Conservation (phyloP, 2,329 filamentous ascomycete species). For the Kalmusia sp. region DNA sequence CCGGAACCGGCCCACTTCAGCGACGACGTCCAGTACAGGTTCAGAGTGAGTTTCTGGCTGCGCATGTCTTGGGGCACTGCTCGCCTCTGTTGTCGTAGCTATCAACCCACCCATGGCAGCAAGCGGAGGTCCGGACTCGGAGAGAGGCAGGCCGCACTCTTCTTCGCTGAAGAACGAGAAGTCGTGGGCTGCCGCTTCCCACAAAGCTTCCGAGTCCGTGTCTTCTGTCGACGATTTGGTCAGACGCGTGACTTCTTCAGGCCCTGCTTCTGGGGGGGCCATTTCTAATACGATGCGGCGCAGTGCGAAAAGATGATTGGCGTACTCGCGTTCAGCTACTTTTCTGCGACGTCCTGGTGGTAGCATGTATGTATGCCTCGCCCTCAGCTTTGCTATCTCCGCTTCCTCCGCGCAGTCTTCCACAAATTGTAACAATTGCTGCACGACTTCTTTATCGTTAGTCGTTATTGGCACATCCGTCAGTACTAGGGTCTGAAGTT, state of each 20-base stretch:
- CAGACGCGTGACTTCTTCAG: conserved; percentile 47
- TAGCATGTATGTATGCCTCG: conserved; percentile 63
- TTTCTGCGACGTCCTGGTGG: conserved; percentile 63
- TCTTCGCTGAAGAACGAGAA: conserved; percentile 68
- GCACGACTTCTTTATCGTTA: conserved; percentile 45
- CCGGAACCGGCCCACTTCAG: conserved; percentile 62
- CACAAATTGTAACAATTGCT: conserved; percentile 61
- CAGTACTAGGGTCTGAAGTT: conserved; percentile 61
- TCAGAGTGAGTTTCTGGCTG: conserved; percentile 16
- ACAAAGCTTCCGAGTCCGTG: conserved; percentile 64
- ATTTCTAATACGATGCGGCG: conserved; percentile 63
- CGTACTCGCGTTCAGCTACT: conserved; percentile 56
- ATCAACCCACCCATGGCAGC: conserved; percentile 55
- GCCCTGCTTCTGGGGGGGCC: conserved; percentile 28
- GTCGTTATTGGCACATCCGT: conserved; percentile 62
- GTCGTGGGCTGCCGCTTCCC: conserved; percentile 65
- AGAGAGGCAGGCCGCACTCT: conserved; percentile 59
- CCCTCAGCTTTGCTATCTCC: conserved; percentile 59
- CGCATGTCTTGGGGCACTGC: conserved; percentile 12
- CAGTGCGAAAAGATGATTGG: conserved; percentile 62
- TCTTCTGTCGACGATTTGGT: conserved; percentile 67
- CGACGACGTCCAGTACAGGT: conserved; percentile 56
- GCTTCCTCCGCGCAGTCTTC: conserved; percentile 64
- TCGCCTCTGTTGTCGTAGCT: conserved; percentile 26
- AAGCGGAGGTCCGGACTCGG: too few relatives aligned